Conservation (phyloP, 176 grass and related monocot species). For the Carex kokanica region DNA sequence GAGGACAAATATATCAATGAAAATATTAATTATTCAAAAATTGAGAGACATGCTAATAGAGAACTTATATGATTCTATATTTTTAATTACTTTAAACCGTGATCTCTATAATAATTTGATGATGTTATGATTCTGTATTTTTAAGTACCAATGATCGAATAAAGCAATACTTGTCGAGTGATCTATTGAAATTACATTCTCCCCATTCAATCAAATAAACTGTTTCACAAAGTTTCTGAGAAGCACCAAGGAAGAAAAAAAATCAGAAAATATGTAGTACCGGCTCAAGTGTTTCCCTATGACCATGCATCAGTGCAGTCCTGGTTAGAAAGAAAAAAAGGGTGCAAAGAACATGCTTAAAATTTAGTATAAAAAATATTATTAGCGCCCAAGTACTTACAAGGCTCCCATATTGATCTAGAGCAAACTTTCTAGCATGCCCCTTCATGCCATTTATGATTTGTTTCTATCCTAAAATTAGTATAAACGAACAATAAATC, state of each 20-base stretch:
- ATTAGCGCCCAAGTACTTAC: conserved; percentile 46
- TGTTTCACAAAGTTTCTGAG: neutral
- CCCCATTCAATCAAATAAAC: conserved; percentile 50
- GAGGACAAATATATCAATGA: too few species aligned
- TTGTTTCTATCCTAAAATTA: conserved; percentile 87
- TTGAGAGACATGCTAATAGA: too few species aligned
- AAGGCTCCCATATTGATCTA: conserved; percentile 79
- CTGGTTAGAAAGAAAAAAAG: conserved; percentile 42
- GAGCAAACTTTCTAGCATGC: conserved; percentile 61
- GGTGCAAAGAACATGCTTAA: conserved; percentile 6
- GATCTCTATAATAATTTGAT: too few species aligned
- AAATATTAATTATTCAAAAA: too few species aligned
- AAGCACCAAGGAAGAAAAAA: conserved; percentile 14
- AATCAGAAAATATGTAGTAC: conserved; percentile 44
- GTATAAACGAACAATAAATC: conserved; percentile 6
- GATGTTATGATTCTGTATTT: too few species aligned
- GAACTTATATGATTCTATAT: too few species aligned
- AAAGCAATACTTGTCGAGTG: too few species aligned
- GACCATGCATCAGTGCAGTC: conserved; percentile 83
- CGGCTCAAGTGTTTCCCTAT: conserved; percentile 77
- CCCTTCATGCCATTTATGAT: conserved; percentile 93
- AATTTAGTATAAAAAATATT: neutral
- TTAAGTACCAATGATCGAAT: too few species aligned
- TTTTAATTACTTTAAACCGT: too few species aligned
- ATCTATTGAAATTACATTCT: conserved; percentile 95